phyloP scores from a whole-genome alignment of 768 basidiomycete genomes.

The Phlebiopsis gigantea region DNA sequence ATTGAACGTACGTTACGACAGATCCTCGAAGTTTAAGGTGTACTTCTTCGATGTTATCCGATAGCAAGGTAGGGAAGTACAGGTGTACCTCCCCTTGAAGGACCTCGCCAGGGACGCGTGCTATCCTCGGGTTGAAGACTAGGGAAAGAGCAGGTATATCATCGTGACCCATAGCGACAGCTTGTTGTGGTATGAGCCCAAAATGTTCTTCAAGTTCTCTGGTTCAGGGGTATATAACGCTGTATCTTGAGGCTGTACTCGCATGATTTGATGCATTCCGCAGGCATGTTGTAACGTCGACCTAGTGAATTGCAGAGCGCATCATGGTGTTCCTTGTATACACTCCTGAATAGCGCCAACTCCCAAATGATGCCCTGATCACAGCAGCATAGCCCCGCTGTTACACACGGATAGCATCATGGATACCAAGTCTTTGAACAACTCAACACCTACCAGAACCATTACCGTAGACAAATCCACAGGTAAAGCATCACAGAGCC shows the following conservation, averaged over 20 bases:
- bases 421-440: too few species aligned
- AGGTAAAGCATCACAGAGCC: too few species aligned
- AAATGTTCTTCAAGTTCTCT: neutral
- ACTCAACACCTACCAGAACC: too few species aligned
- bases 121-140: neutral
- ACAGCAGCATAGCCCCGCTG: neutral
- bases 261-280: too few species aligned
- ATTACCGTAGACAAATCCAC: too few species aligned
- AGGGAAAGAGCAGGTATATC: neutral
- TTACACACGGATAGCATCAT: too few species aligned
- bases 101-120: neutral
- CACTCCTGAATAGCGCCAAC: too few species aligned
- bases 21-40: conserved; percentile 18
- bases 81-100: neutral
- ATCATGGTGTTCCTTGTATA: too few species aligned
- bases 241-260: neutral
- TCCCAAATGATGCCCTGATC: too few species aligned
- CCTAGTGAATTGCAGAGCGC: too few species aligned
- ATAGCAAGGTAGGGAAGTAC: conserved; percentile 12
- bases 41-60: conserved; percentile 18
- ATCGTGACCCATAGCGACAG: neutral
- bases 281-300: too few species aligned
- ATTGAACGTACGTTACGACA: conserved; percentile 16
- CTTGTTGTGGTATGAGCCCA: neutral
- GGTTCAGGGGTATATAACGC: neutral